Percentiles rank a stretch among this genome's conserved stretches.
These are phyloP conservation scores for Trichoderma orchidacearum DNA, from an alignment of 495 filamentous ascomycete genomes.

Conservation along the genomic window DNA sequence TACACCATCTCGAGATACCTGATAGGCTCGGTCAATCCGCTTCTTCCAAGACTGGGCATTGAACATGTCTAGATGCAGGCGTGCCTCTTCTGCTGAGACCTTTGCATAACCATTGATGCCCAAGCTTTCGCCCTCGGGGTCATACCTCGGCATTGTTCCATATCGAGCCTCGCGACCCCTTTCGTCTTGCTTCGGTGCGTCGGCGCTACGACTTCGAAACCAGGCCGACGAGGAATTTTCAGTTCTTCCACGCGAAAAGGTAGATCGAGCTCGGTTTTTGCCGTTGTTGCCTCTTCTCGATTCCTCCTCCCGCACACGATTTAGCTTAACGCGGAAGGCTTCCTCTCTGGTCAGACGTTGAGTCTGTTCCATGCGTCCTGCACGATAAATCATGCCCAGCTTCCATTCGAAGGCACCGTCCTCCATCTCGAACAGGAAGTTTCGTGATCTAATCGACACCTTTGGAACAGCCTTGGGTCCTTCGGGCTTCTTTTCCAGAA, in stretches of 20 bases:
- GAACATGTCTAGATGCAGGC: constrained; percentile 57
- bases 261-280: constrained; percentile 33
- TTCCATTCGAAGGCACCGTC: constrained; percentile 98
- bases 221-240: constrained; percentile 15
- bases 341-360: constrained; percentile 83
- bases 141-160: constrained; percentile 42
- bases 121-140: constrained; percentile 57
- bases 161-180: constrained; percentile 10
- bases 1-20: constrained; percentile 56
- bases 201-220: constrained; percentile 40
- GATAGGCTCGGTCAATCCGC: constrained; percentile 66
- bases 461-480: constrained; percentile 75
- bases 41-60: constrained; percentile 89
- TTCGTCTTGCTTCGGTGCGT: constrained; percentile 22
- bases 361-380: constrained; percentile 74
- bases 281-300: constrained; percentile 32
- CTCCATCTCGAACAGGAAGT: constrained; percentile 78
- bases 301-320: constrained; percentile 60
- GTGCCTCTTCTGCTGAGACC: constrained; percentile 60
- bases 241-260: constrained; percentile 27
- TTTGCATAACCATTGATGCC: constrained; percentile 53
- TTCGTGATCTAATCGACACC: constrained; percentile 67
- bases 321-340: constrained; percentile 75
- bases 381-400: constrained; percentile 78
- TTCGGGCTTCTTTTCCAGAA: constrained; percentile 69